phyloP scores from a whole-genome alignment of 2,329 filamentous ascomycete species.

The Cercospora berteroae region DNA sequence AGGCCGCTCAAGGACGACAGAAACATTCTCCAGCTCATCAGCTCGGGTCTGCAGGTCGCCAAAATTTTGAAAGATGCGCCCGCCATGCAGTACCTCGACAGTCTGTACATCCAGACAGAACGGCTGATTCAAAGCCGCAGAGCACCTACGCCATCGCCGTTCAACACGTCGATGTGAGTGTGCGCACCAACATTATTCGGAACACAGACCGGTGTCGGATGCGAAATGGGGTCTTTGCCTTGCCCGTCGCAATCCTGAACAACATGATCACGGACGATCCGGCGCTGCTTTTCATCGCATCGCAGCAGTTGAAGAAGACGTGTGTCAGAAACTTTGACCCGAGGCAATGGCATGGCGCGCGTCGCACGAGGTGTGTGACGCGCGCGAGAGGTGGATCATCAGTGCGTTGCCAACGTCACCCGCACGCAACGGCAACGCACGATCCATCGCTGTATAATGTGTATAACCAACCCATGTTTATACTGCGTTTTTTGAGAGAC shows the following conservation, averaged over 20 bases:
- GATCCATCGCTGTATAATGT: constrained; percentile 3
- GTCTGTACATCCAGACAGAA: constrained; percentile 79
- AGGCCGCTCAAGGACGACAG: constrained; percentile 83
- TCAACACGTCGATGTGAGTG: constrained; percentile 23
- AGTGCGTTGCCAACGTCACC: neutral
- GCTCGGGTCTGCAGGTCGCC: constrained; percentile 80
- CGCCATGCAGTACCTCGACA: constrained; percentile 79
- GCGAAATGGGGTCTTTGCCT: neutral
- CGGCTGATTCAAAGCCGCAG: constrained; percentile 62
- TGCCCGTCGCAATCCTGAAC: neutral
- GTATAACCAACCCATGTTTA: constrained; percentile 2
- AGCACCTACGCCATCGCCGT: constrained; percentile 23
- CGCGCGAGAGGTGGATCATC: neutral
- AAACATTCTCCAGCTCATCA: constrained; percentile 83
- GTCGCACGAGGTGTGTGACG: neutral
- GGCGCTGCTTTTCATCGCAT: neutral
- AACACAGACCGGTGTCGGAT: constrained; percentile 7
- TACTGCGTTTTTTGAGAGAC: constrained; percentile 1
- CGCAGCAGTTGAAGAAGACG: neutral
- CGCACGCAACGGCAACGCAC: neutral
- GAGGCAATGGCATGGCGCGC: neutral
- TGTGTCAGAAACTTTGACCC: neutral
- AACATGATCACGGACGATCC: neutral
- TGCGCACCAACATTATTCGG: neutral
- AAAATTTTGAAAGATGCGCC: constrained; percentile 81